Base-by-base conservation (phyloP, 1,284 basidiomycete genomes). In the Pseudozyma flocculosa region DNA sequence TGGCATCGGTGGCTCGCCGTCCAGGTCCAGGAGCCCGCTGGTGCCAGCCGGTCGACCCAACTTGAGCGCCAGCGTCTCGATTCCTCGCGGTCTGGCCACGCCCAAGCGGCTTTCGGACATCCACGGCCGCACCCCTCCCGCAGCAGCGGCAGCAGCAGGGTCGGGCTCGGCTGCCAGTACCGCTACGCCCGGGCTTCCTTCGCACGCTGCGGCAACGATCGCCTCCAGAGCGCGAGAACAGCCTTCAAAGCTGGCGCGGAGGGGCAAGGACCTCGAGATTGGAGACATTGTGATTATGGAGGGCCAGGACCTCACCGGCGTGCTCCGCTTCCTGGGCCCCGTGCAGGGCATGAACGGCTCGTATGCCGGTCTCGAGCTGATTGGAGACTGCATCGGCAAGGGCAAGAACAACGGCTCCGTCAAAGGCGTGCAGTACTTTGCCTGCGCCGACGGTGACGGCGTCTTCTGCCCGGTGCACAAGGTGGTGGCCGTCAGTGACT, bases 361-460 rank as follows among this genome's bases (percentile, higher is more conserved):
- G 48, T 77, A 64, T 46, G 75, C 75, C 0, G 75, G 75, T 22
- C 59, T 77, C 42, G 75, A 77, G 50, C 65, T 77, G 4, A 64
- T 68, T 3, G 73, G 72, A 18, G 65, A 64, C 17, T 70, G 69
- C 29, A 53, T 53, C 15, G 92, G 94, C n/a, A 89, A 89, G 76
- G 94, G 94, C 2, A 97, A 97, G 81, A 98, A 98, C 73, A 86
- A 97, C 73, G 94, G 94, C 19, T 85, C 85, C 40, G 92, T 95
- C 3, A 84, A 83, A 62, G 90, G 92, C 39, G 85, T 86, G 41
- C 86, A 84, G 73, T 97, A 98, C 79, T 98, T 98, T 75, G 76
- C 82, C 0, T 96, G 92, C 78, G 85, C 88, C 23, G 85, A 87
- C 0, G 84, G 85, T 48, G 93, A 90, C 68, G 94, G 94, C 34